Base-by-base conservation (phyloP, 106 monocot species). In the Dendrobium officinale region DNA sequence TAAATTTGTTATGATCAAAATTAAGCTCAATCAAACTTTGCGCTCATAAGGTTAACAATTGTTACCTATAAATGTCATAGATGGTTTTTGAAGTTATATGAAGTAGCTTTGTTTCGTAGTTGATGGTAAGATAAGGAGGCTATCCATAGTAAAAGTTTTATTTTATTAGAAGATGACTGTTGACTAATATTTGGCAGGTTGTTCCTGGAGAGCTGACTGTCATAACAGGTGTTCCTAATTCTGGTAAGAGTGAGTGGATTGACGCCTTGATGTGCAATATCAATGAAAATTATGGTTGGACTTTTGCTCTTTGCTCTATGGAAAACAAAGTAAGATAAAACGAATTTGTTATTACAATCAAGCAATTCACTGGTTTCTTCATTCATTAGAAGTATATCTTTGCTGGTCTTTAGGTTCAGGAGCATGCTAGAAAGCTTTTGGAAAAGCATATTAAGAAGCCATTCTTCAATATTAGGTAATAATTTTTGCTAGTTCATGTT, bases 221-320 rank as follows among this genome's bases (percentile, higher is more conserved):
- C 67, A 80, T 98, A 77, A 90, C 92, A 55, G 97, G 97, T 37
- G 88, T 94, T 40, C 97, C 97, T 5, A 98, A 94, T 88, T 98
- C 97, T 29, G 97, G 97, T 31, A 98, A 98, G 84, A 98, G 97
- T 80, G 97, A 98, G 81, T 98, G 97, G 97, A 94, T 98, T 83
- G 96, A 97, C 85, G 92, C 96, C 24, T 83, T 97, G 67, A 22
- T 98, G 77, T 94, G 94, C 81, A 98, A 98, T 84, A 87, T 98
- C 31, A 98, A 92, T 86, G 75, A 76, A 78, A 81, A 9, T 44
- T 29, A 81, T 59, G 85, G 86, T 9, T 98, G 97, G 97, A 92
- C 77, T 18, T 98, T 98, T 88, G 92, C 82, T 16, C 88, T 98
- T 8, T 98, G 97, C 81, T 98, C 97, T 49, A 94, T 98, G 94